These are phyloP conservation scores for Nicotiana benthamiana DNA, from an alignment of 257 asterid species.

Conservation along the genomic window DNA sequence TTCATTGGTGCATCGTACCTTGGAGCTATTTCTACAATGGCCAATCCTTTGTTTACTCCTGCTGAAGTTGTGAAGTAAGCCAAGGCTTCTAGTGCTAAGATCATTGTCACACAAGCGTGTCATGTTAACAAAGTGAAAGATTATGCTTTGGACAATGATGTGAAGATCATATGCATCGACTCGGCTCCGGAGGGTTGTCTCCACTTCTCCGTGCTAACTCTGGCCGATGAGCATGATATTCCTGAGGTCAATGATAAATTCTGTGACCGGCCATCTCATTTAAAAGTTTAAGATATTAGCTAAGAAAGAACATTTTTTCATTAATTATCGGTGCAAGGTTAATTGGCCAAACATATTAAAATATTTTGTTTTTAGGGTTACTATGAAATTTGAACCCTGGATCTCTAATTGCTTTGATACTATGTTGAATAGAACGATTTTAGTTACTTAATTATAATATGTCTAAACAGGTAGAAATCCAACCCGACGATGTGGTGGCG, in stretches of 20 bases:
- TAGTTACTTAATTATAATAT: not conserved
- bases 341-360: not conserved
- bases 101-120: conserved; percentile 49
- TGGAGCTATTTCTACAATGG: conserved; percentile 78
- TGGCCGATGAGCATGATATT: conserved; percentile 39
- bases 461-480: conserved; percentile 16
- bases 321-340: not conserved
- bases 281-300: not conserved
- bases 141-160: conserved; percentile 29
- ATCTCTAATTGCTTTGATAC: not conserved
- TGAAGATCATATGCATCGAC: conserved; percentile 46
- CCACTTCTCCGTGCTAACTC: conserved; percentile 38
- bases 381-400: not conserved
- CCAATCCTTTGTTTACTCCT: conserved; percentile 69
- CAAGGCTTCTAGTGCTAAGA: conserved; percentile 51
- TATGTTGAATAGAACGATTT: too few species aligned
- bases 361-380: not conserved
- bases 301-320: not conserved
- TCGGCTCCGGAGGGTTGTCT: conserved; percentile 36
- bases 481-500: conserved; percentile 74
- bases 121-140: conserved; percentile 50
- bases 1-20: conserved; percentile 76
- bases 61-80: conserved; percentile 67
- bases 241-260: conserved; percentile 23
- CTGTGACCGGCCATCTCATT: not conserved